Percentiles rank a stretch among this genome's conserved stretches.
Conservation (phyloP, 352 stramenopile species). For the Aphanomyces stellatus region DNA sequence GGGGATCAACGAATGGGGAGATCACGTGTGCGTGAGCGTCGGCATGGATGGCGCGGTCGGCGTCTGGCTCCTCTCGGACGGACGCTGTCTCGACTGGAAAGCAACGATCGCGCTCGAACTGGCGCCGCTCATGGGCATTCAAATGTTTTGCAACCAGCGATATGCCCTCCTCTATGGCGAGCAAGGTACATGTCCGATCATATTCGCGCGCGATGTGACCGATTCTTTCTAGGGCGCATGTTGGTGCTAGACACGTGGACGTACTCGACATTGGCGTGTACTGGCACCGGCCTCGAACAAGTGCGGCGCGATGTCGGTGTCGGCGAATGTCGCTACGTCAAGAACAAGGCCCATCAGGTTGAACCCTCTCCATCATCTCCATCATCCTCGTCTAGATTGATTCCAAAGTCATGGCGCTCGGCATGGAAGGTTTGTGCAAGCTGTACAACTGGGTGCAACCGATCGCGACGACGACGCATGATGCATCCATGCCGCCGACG, state of each 20-base stretch:
- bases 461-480: neutral
- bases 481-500: neutral
- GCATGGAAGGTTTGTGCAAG: constrained; percentile 64
- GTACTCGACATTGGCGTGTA: neutral
- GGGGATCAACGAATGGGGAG: constrained; percentile 10
- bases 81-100: constrained; percentile 8
- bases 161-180: constrained; percentile 7
- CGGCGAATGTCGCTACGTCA: neutral
- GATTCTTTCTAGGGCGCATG: constrained; percentile 6
- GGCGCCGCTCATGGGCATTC: constrained; percentile 1
- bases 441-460: constrained; percentile 77
- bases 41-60: neutral
- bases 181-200: constrained; percentile 1
- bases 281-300: neutral
- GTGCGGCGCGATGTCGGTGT: neutral
- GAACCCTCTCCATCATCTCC: too few relatives aligned
- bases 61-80: constrained; percentile 1
- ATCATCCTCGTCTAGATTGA: constrained; percentile 10
- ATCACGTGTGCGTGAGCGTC: constrained; percentile 10
- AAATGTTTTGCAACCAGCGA: constrained; percentile 10
- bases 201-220: neutral
- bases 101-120: neutral
- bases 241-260: constrained; percentile 13
- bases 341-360: neutral
- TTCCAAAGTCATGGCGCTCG: constrained; percentile 49